Base-by-base conservation (phyloP, 768 basidiomycete genomes). In the Mycena vitilis region DNA sequence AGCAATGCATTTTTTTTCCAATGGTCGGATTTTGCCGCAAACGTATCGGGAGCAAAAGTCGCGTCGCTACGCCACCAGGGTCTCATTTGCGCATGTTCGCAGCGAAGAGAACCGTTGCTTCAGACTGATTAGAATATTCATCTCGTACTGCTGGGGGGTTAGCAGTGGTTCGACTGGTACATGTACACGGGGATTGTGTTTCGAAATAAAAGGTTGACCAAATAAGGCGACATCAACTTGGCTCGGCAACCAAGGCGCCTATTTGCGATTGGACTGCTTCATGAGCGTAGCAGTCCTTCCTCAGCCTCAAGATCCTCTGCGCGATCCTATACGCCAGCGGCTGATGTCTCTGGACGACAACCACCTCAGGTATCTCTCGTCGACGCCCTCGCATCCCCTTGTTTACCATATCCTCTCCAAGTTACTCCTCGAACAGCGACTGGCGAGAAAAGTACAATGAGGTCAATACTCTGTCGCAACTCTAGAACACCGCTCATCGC, bases 361-460 rank as follows among this genome's bases (percentile, higher is more conserved):
- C 77, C 83, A 85, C 77, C 79, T 88, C 80, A 84, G 83, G 91
- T 92, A 82, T 72, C 42, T 16, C 71, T 69, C 65, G 64, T 74
- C 30, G 47, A 65, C 47, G 70, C 68, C 45, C 60, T 59, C 60
- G 65, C 45, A 23, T 49, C 42, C 61, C 65, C 65, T 44, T 60
- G 68, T 65, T 74, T 71, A 76, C 73, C 71, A 74, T 68, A 66
- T 69, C 60, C 52, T 60, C 52, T 62, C 62, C 70, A 59, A 92
- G 90, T 71, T 90, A 87, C 77, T 83, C 86, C 49, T 78, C 83
- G 59, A 78, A 86, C 42, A 78, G 86, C 23, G 91, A 94, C 76
- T 94, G 93, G 93, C 90, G 88, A 71, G 79, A 86, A 71, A 94
- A 93, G 78, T 94, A 93, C 78, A 86, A 89, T 79, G 93, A 94